Percentiles rank a stretch among this genome's conserved stretches.
Evolutionary conservation across 495 filamentous ascomycete genomes (phyloP).

Genomic region (Penicillium tannophilum): DNA sequence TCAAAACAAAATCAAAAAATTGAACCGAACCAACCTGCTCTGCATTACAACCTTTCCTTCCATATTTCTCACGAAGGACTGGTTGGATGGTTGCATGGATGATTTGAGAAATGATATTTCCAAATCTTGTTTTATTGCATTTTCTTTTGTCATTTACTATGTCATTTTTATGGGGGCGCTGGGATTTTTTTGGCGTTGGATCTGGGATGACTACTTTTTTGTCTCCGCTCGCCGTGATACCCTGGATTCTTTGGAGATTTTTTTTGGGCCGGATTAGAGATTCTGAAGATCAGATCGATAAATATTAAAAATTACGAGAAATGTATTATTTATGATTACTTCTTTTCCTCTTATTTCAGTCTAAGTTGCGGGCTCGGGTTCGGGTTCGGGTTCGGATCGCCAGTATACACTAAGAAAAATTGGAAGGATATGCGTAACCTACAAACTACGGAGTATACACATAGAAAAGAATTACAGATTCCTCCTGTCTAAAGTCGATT

Average conservation of each 20-base stretch:
- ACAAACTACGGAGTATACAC: neutral
- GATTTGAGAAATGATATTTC: constrained; percentile 11
- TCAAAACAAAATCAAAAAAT: neutral
- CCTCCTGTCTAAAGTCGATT: no score
- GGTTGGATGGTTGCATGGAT: neutral
- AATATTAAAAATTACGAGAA: constrained; percentile 18
- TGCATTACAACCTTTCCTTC: neutral
- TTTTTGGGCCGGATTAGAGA: constrained; percentile 9
- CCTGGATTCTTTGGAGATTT: constrained; percentile 18
- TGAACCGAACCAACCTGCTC: neutral
- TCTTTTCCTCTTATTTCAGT: neutral
- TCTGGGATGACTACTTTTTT: neutral
- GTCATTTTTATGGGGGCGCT: constrained; percentile 5
- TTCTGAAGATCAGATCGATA: neutral
- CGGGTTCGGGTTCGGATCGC: no score
- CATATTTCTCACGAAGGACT: constrained; percentile 8
- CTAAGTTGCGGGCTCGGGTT: no score
- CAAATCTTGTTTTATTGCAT: constrained; percentile 13
- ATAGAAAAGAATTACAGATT: no score
- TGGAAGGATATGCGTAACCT: no score
- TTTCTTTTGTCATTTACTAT: constrained; percentile 15
- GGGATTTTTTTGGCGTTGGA: constrained; percentile 13
- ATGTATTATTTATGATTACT: constrained; percentile 20
- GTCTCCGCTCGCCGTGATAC: constrained; percentile 23
- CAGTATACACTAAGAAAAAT: no score